Evolutionary conservation across 768 basidiomycete species (phyloP), one percentile per base, ranked within the genome.

Genomic region (Pulveroboletus sp.): DNA sequence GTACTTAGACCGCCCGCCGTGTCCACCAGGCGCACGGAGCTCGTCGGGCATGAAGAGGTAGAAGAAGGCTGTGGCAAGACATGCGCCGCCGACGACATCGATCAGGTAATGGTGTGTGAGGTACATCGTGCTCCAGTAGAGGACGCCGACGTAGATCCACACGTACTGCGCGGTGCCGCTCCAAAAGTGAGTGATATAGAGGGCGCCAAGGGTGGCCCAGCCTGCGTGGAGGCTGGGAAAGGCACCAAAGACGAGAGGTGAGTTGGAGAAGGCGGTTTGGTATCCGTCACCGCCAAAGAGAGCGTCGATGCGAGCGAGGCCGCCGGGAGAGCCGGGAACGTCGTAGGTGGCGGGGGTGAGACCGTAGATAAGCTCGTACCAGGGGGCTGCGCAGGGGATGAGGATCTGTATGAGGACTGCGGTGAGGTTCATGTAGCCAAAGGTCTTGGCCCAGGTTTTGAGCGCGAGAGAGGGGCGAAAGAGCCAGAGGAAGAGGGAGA

Each of bases 41-140:
- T 86, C 83, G 55, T 87, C 83, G 0, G 93, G 92, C 61, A 97
- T 82, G 71, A 84, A 85, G 56, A 89, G 61, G 73, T 92, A 97
- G 76, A 97, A 98, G 61, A 81, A 84, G 17, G 80, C 78, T 33
- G 86, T 84, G 41, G 94, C 86, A 55, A 99, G 79, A 64, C 93
- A 95, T 0, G 88, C 90, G 13, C 96, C 96, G 9, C 84, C 89
- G 43, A 93, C 90, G 64, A 97, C 90, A 64, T 99, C 96, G 71
- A 99, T 93, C 63, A 99, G 86, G 75, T 98, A 98, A 73, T 98
- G 95, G 69, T 96, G 93, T 4, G 90, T 91, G 60, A 95, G 86
- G 74, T 95, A 97, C 95, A 98, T 98, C 21, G 95, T 97, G 9
- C 90, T 85, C 96, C 96, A 99, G 68, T 95, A 98, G 5, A 99